Base-by-base conservation (phyloP, 306 rosid genomes). In the Lotus japonicus region DNA sequence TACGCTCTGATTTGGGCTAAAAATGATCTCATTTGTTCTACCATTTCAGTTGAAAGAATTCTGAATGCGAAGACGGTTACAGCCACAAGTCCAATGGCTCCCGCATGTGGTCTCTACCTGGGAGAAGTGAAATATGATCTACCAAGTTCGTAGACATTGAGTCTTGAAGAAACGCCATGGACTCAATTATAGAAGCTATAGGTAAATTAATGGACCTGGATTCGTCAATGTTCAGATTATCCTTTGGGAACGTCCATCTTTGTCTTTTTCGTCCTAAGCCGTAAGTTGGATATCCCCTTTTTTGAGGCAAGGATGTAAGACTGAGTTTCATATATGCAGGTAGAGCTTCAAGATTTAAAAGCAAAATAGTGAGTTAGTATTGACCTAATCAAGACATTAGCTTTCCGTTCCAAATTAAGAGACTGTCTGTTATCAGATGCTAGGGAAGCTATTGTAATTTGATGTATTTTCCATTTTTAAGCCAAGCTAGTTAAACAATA, bases 51-150 rank as follows among this genome's bases (percentile, higher is more conserved):
- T 64, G 92, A 86, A 85, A 90, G 86, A 76, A 88, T 94, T 60
- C 80, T 90, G 76, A 80, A 82, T 31, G 97, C 97, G 4, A 94
- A 82, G 87, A 51, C 49, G 15, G 85, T 94, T 65, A 81, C 83
- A 19, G 89, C 96, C 44, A 65, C 97, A 41, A 86, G 96, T 81
- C 94, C 97, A 21, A 94, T 94, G 99, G 99, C 99, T n/a, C 99
- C 99, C 0, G 81, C 95, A 1, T 85, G 84, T 21, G 99, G 99
- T 67, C 95, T 94, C 13, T 90, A 86, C 73, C 90, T 94, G 21
- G 97, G 89, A 58, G 90, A 78, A 57, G 99, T 94, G 43, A 88
- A 80, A 65, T 94, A 88, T 49, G 92, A 94, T 70, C 76, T 85
- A 57, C 88, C 92, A 6, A 71, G 72, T 38, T 62, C 18, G 26